phyloP scores from a whole-genome alignment of 192 early-diverging fungal genomes.

The Phlyctochytrium arcticum region DNA sequence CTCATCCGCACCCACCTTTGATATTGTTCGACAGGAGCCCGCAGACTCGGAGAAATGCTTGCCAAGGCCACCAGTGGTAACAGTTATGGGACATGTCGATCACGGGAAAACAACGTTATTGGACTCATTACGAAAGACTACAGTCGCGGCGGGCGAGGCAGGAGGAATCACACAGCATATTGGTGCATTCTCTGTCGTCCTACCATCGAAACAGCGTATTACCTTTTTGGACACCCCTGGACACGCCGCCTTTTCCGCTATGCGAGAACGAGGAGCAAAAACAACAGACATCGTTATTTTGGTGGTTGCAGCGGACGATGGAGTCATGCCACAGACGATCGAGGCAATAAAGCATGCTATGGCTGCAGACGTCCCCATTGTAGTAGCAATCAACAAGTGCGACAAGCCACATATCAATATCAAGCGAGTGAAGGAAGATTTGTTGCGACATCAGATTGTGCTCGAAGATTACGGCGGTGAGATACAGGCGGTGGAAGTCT shows the following conservation, averaged over 20 bases:
- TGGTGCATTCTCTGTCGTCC: slow-evolving; percentile 83
- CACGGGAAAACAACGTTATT: slow-evolving; percentile 93
- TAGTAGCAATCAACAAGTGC: slow-evolving; percentile 98
- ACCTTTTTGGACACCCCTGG: slow-evolving; percentile 98
- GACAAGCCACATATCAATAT: slow-evolving; percentile 73
- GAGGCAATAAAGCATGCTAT: slow-evolving; percentile 93
- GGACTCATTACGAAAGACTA: slow-evolving; percentile 86
- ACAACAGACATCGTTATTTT: slow-evolving; percentile 94
- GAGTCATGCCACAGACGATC: slow-evolving; percentile 96
- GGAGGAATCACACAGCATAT: slow-evolving; percentile 99
- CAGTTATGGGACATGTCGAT: slow-evolving; percentile 98
- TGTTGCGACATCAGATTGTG: slow-evolving; percentile 75
- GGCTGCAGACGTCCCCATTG: slow-evolving; percentile 76
- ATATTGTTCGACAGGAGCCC: slow-evolving; percentile 59
- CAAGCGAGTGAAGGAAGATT: slow-evolving; percentile 51
- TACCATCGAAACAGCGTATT: slow-evolving; percentile 68
- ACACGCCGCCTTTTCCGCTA: slow-evolving; percentile 91
- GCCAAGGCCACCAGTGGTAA: slow-evolving; percentile 84
- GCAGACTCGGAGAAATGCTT: slow-evolving; percentile 72
- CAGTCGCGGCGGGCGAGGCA: slow-evolving; percentile 86
- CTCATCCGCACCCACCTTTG: slow-evolving; percentile 45
- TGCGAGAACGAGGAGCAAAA: slow-evolving; percentile 90
- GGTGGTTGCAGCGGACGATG: slow-evolving; percentile 97
- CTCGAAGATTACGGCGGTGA: slow-evolving; percentile 94
- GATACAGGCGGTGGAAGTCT: slow-evolving; percentile 84